Conservation (phyloP, 2,329 filamentous ascomycete genomes). For the Exophiala phaeomuriformis region DNA sequence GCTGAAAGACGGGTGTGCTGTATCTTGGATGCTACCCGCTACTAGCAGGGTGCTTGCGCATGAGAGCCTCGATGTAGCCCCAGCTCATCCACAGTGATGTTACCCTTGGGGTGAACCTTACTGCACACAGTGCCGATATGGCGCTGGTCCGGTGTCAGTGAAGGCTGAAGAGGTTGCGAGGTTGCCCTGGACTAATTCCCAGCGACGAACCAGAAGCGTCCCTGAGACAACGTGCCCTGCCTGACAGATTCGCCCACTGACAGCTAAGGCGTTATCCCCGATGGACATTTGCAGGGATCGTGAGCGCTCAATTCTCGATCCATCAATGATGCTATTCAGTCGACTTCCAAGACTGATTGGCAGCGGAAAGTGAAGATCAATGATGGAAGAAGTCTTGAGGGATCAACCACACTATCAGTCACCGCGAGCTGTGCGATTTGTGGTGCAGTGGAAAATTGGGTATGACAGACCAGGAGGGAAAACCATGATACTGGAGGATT, state of each 20-base stretch:
- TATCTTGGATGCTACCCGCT: not conserved
- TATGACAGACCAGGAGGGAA: too few relatives aligned
- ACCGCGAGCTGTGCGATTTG: too few relatives aligned
- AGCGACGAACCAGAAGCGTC: constrained; percentile 13
- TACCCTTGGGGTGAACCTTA: not conserved
- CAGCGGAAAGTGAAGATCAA: too few relatives aligned
- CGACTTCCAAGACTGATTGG: too few relatives aligned
- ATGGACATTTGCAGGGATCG: not conserved
- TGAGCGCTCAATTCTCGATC: not conserved
- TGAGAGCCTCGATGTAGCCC: not conserved
- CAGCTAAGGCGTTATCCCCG: not conserved
- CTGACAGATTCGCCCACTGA: not conserved
- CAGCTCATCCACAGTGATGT: not conserved
- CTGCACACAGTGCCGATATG: not conserved
- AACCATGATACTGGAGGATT: too few relatives aligned
- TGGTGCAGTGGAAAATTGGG: too few relatives aligned
- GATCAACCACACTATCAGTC: too few relatives aligned
- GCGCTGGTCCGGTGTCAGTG: not conserved
- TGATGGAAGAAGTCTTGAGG: too few relatives aligned
- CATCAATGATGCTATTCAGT: not conserved
- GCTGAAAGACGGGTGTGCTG: not conserved
- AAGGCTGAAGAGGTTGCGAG: too few relatives aligned
- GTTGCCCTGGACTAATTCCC: not conserved
- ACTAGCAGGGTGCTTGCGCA: not conserved
- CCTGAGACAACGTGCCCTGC: constrained; percentile 9